Evolutionary conservation across 78 protist species (phyloP).

Genomic region (slime mould (Dictyostelium discoideum)): DNA sequence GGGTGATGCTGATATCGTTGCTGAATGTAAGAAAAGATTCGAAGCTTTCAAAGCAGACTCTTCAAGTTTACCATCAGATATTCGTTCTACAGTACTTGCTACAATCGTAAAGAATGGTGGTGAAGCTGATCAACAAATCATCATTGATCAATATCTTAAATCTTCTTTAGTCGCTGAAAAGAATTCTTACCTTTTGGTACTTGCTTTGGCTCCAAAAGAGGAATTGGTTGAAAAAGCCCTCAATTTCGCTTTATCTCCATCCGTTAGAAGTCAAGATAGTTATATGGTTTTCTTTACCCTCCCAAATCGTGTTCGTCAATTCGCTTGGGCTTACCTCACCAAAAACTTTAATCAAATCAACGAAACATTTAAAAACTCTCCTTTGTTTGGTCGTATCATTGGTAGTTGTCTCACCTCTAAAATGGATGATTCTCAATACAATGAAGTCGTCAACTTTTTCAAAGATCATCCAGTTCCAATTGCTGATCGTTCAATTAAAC

Average conservation of each 20-base stretch:
- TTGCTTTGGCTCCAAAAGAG: neutral
- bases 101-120: constrained; percentile 29
- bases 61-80: constrained; percentile 29
- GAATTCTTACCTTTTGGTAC: neutral
- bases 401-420: neutral
- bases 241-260: neutral
- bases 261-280: constrained; percentile 60
- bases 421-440: neutral
- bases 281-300: constrained; percentile 27
- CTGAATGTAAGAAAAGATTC: constrained; percentile 57
- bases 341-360: constrained; percentile 28
- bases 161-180: constrained; percentile 17
- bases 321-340: neutral
- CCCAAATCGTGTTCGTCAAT: neutral
- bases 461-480: neutral
- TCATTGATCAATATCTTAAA: constrained; percentile 40
- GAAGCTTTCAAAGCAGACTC: neutral
- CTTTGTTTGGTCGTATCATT: neutral
- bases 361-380: neutral
- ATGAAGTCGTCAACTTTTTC: constrained; percentile 25
- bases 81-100: constrained; percentile 19
- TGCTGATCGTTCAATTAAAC: constrained; percentile 49
- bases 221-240: constrained; percentile 42
- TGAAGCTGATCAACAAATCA: constrained; percentile 3
- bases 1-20: constrained; percentile 7